Evolutionary conservation across 2,329 filamentous ascomycete genomes (phyloP), one percentile per base, ranked within the genome.

Genomic region (Fusarium avenaceum): DNA sequence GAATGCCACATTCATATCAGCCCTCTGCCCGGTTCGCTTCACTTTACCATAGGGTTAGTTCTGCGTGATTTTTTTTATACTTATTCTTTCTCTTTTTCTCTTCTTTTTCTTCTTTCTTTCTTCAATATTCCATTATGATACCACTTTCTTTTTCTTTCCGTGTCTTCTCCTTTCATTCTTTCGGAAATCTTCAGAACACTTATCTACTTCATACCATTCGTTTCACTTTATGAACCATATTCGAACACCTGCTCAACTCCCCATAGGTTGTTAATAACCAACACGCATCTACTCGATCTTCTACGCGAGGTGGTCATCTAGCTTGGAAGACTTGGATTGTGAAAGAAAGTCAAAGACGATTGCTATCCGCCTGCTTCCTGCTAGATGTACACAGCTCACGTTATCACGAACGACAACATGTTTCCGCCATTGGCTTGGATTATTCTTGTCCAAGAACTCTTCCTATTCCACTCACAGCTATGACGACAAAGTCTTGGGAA

Each of bases 301-400:
- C 61, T 47, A 61, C 56, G 9, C 67, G 65, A 53, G 66, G 76
- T 47, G 74, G 70, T 28, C 71, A 78, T 32, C 76, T 76, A 59
- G 78, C 78, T 46, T 89, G 87, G 87, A 78, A 76, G 39, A 71
- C 76, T 61, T 89, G 87, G 87, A 74, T 88, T 40, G 76, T 83
- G 45, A 75, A 77, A 49, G 87, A 89, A 75, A 79, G 84, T 9
- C 80, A 79, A 55, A 83, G 85, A 56, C 83, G 87, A 42, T 80
- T 89, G 28, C 77, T 87, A n/a, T 80, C 84, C 33, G 83, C 82
- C 15, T 89, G 85, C 76, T 87, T 88, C 74, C 76, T 87, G 53
- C 78, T 87, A 57, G 87, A 89, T 72, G 79, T 84, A 8, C 86
- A 88, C 63, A 82, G 85, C 71, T 82, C 85, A 64, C 78, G 84